These are phyloP conservation scores for cucumber (Cucumis sativus) DNA, from an alignment of 306 rosid species.

Conservation along the genomic window DNA sequence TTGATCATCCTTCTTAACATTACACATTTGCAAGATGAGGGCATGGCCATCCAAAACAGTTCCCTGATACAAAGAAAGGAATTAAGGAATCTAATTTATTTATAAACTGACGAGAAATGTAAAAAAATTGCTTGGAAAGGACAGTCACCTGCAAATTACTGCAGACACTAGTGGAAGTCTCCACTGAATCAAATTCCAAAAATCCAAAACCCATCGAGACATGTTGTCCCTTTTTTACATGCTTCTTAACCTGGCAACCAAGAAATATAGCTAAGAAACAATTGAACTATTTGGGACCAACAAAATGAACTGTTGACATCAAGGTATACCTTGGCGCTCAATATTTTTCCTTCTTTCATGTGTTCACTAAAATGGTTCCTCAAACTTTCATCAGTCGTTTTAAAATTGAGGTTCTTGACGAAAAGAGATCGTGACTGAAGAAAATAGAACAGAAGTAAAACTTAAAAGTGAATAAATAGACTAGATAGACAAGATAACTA, in stretches of 20 bases:
- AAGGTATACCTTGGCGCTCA: constrained; percentile 57
- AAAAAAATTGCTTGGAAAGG: background rate
- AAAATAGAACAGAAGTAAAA: constrained; percentile 11
- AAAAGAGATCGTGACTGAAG: constrained; percentile 72
- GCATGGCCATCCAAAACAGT: constrained; percentile 81
- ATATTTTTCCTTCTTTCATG: constrained; percentile 55
- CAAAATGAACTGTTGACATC: background rate
- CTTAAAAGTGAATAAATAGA: background rate
- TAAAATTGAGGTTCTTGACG: constrained; percentile 93
- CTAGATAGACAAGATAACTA: background rate
- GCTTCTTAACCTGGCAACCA: constrained; percentile 62
- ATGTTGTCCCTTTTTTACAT: constrained; percentile 66
- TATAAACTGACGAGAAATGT: background rate
- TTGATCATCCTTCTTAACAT: constrained; percentile 52
- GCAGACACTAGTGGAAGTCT: constrained; percentile 54
- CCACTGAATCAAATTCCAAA: constrained; percentile 63
- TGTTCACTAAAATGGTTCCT: constrained; percentile 51
- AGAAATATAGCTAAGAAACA: constrained; percentile 10
- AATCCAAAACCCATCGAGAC: constrained; percentile 95
- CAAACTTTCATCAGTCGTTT: constrained; percentile 60
- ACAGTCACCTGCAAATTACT: constrained; percentile 57
- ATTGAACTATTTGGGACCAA: background rate
- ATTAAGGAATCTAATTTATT: constrained; percentile 12
- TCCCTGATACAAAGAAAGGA: constrained; percentile 35
- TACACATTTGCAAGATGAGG: constrained; percentile 64